Evolutionary conservation across 2,329 filamentous ascomycete genomes (phyloP).

Genomic region (Nannizziopsis barbatae): DNA sequence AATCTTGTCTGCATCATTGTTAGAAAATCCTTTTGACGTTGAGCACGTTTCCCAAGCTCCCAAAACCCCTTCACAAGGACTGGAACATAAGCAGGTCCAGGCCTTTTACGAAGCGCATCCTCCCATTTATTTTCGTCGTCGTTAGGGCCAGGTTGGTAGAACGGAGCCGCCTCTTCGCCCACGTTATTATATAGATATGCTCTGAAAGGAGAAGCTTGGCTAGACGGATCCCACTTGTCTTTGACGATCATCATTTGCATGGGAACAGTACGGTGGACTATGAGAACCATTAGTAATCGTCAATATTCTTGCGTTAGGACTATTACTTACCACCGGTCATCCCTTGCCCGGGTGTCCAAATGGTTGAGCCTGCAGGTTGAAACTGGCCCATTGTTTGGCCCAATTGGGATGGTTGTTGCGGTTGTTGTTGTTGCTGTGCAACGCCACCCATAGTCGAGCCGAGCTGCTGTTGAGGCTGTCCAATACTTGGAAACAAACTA

Average conservation of each 20-base stretch:
- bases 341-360: conserved; percentile 36
- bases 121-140: conserved; percentile 55
- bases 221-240: conserved; percentile 50
- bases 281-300: neutral
- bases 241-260: conserved; percentile 52
- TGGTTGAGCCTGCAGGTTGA: conserved; percentile 28
- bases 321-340: conserved; percentile 31
- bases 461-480: conserved; percentile 19
- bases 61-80: conserved; percentile 50
- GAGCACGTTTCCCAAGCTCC: conserved; percentile 47
- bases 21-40: conserved; percentile 48
- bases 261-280: conserved; percentile 49
- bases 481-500: conserved; percentile 32
- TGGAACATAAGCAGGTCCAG: conserved; percentile 47
- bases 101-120: conserved; percentile 50
- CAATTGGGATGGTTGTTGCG: conserved; percentile 32
- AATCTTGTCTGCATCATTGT: conserved; percentile 47
- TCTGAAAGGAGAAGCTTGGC: conserved; percentile 44
- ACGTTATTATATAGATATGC: conserved; percentile 55
- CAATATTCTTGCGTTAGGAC: neutral
- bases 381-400: conserved; percentile 32
- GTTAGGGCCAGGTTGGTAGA: conserved; percentile 47
- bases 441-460: conserved; percentile 21
- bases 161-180: conserved; percentile 47
- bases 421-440: conserved; percentile 25